Evolutionary conservation across 495 filamentous ascomycete species (phyloP).

Genomic region (Friedmanniomyces endolithicus): DNA sequence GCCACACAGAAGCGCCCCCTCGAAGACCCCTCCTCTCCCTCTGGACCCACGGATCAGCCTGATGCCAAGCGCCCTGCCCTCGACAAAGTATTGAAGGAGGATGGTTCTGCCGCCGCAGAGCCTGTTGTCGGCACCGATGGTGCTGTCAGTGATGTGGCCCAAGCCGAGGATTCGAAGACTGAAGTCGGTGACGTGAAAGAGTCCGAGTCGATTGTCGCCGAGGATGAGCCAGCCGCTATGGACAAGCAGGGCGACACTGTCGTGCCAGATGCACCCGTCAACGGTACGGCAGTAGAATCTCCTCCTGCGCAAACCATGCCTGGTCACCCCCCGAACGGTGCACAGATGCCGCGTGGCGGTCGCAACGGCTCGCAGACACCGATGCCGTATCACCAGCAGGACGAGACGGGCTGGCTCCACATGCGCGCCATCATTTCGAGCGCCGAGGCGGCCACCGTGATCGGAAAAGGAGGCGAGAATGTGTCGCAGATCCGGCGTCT

Average conservation of each 20-base stretch:
- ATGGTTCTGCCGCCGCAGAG: conserved; percentile 34
- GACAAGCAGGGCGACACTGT: conserved; percentile 51
- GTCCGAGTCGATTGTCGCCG: conserved; percentile 37
- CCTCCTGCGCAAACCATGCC: conserved; percentile 27
- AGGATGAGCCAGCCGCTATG: conserved; percentile 29
- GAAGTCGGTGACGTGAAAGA: conserved; percentile 18
- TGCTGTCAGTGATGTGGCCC: conserved; percentile 20
- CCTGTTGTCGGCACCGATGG: conserved; percentile 29
- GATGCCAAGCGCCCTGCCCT: conserved; percentile 94
- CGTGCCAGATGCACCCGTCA: conserved; percentile 59
- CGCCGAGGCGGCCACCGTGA: conserved; percentile 91
- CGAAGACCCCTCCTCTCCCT: conserved; percentile 91
- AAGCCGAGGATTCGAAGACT: conserved; percentile 29
- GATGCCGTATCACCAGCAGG: conserved; percentile 46
- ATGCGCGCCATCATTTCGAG: conserved; percentile 92
- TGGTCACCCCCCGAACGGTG: conserved; percentile 40
- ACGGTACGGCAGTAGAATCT: conserved; percentile 28
- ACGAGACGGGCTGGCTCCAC: conserved; percentile 94
- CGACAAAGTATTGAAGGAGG: conserved; percentile 69
- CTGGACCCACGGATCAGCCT: conserved; percentile 77
- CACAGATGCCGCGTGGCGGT: conserved; percentile 32
- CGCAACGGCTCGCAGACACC: conserved; percentile 39
- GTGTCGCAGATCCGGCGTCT: conserved; percentile 84
- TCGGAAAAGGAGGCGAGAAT: conserved; percentile 97
- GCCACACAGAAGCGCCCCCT: conserved; percentile 77